Percentiles rank a stretch among this genome's conserved stretches.
phyloP scores from a whole-genome alignment of 2,329 filamentous ascomycete species.

The Gyromitra esculenta region DNA sequence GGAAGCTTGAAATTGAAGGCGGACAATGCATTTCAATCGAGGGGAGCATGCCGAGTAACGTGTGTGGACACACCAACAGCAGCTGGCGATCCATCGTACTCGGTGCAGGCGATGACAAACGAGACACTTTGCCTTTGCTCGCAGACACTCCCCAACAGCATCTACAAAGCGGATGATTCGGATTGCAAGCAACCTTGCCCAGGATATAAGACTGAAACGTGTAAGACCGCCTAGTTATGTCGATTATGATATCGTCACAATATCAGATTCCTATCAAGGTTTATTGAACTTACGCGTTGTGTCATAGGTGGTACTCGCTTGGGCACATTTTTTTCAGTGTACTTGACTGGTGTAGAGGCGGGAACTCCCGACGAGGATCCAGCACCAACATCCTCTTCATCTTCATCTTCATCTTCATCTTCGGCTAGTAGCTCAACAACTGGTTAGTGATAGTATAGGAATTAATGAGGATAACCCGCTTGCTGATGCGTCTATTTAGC shows the following conservation, averaged over 20 bases:
- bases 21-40: constrained; percentile 63
- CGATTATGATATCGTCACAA: neutral
- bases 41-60: constrained; percentile 67
- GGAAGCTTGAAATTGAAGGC: constrained; percentile 40
- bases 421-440: constrained; percentile 58
- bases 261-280: constrained; percentile 12
- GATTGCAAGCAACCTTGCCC: constrained; percentile 74
- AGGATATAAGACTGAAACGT: constrained; percentile 71
- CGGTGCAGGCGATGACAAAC: constrained; percentile 72
- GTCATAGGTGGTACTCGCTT: constrained; percentile 49
- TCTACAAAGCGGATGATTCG: constrained; percentile 66
- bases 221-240: constrained; percentile 64
- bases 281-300: constrained; percentile 43
- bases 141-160: constrained; percentile 70
- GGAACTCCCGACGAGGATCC: constrained; percentile 64
- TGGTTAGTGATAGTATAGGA: constrained; percentile 25
- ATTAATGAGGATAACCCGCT: neutral
- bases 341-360: constrained; percentile 64
- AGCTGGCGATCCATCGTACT: constrained; percentile 59
- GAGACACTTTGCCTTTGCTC: constrained; percentile 78
- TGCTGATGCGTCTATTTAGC: constrained; percentile 26
- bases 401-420: constrained; percentile 55
- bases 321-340: constrained; percentile 54
- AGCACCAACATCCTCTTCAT: constrained; percentile 64
- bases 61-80: constrained; percentile 62